phyloP scores from a whole-genome alignment of 1,139 yeast genomes.

The Taiozyma sp. region DNA sequence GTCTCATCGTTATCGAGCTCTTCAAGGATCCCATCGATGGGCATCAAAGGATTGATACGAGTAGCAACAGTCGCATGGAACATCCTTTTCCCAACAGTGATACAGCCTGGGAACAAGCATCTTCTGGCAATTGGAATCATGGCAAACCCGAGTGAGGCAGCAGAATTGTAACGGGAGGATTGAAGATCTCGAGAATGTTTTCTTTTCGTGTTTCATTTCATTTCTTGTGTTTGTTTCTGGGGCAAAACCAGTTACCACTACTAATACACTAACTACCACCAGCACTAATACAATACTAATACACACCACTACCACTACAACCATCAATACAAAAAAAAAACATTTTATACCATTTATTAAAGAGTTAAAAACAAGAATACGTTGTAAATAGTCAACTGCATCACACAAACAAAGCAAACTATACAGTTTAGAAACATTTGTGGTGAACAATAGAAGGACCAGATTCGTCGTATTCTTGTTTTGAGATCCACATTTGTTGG shows the following conservation, averaged over 20 bases:
- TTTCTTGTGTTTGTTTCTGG: too few species aligned
- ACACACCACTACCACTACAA: background rate
- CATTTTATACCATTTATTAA: background rate
- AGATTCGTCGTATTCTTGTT: constrained; percentile 99
- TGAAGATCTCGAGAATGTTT: too few species aligned
- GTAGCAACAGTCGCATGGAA: background rate
- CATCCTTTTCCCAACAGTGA: background rate
- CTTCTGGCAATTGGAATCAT: background rate
- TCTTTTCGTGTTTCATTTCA: too few species aligned
- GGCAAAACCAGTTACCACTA: too few species aligned
- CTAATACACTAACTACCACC: too few species aligned
- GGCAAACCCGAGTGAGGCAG: background rate
- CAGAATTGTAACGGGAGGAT: too few species aligned
- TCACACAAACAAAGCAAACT: constrained; percentile 13
- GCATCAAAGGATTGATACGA: constrained; percentile 28
- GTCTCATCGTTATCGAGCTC: constrained; percentile 17
- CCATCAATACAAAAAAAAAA: background rate
- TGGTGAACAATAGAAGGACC: constrained; percentile 99
- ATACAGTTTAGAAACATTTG: constrained; percentile 84
- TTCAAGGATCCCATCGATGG: constrained; percentile 26
- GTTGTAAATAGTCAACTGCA: background rate
- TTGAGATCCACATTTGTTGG: constrained; percentile 99
- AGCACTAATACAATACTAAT: too few species aligned
- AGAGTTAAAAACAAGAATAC: background rate
- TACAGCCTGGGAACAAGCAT: background rate